Conservation (phyloP, 805 yeast species). For the Ogataea chonburiensis region DNA sequence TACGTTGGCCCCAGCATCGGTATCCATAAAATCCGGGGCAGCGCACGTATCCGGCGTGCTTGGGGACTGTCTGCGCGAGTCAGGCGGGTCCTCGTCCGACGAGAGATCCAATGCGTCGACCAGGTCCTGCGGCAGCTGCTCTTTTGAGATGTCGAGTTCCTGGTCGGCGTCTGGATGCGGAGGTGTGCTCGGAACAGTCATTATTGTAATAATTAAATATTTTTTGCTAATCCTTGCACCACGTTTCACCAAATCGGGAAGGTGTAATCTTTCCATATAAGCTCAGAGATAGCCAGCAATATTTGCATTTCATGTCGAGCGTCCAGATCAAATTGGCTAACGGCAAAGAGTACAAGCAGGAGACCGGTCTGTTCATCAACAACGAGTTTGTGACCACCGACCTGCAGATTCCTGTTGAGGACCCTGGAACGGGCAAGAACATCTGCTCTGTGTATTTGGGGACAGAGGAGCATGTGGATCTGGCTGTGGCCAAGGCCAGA, state of each 20-base stretch:
- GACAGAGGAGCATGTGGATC: slow-evolving; percentile 49
- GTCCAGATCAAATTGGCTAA: slow-evolving; percentile 42
- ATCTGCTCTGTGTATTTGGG: slow-evolving; percentile 54
- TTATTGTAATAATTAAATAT: neutral
- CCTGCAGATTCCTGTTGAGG: slow-evolving; percentile 55
- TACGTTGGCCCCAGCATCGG: slow-evolving; percentile 9
- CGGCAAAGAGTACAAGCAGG: slow-evolving; percentile 57
- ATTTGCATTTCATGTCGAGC: too few relatives aligned
- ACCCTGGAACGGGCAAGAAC: slow-evolving; percentile 55
- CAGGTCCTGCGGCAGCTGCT: slow-evolving; percentile 22
- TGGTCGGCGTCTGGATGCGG: slow-evolving; percentile 31
- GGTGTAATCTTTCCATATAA: slow-evolving; percentile 6
- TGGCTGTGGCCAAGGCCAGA: slow-evolving; percentile 52
- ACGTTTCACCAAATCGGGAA: slow-evolving; percentile 3
- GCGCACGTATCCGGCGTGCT: slow-evolving; percentile 15
- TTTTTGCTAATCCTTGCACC: slow-evolving; percentile 7
- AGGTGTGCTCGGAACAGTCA: slow-evolving; percentile 20
- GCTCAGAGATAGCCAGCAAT: too few relatives aligned
- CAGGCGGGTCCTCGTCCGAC: slow-evolving; percentile 18
- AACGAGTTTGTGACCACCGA: slow-evolving; percentile 63
- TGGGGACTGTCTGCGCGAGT: slow-evolving; percentile 12
- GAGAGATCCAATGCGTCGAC: slow-evolving; percentile 26
- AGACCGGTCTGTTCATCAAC: slow-evolving; percentile 86
- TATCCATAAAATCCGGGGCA: slow-evolving; percentile 20
- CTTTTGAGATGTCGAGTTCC: slow-evolving; percentile 22